Percentiles rank a stretch among this genome's conserved stretches.
These are phyloP conservation scores for Agrocybe pediades DNA, from an alignment of 768 basidiomycete species.

Conservation along the genomic window DNA sequence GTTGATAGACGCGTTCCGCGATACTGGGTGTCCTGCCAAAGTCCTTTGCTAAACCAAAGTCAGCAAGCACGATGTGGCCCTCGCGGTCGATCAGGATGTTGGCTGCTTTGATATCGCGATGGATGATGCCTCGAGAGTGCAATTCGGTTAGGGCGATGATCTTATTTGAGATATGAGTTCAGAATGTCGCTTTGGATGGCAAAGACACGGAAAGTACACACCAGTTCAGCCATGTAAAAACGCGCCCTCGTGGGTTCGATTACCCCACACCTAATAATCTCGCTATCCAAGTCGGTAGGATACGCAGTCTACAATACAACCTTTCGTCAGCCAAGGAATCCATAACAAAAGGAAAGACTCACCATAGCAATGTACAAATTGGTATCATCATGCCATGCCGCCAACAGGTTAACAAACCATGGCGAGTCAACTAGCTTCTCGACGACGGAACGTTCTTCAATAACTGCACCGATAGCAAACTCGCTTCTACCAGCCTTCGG, in stretches of 20 bases:
- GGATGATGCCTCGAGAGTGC: slow-evolving; percentile 33
- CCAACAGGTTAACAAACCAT: slow-evolving; percentile 24
- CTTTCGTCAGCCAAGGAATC: background rate
- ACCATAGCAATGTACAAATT: slow-evolving; percentile 29
- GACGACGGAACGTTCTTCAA: slow-evolving; percentile 22
- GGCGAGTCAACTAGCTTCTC: slow-evolving; percentile 21
- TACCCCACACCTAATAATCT: slow-evolving; percentile 26
- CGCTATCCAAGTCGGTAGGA: slow-evolving; percentile 31
- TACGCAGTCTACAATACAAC: slow-evolving; percentile 22
- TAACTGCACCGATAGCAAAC: slow-evolving; percentile 12
- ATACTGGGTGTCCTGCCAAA: slow-evolving; percentile 23
- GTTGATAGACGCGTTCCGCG: slow-evolving; percentile 30
- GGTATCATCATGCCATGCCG: slow-evolving; percentile 22
- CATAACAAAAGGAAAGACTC: background rate
- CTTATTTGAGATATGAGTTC: slow-evolving; percentile 12
- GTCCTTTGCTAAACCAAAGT: slow-evolving; percentile 33
- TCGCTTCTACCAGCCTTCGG: slow-evolving; percentile 18
- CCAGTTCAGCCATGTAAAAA: slow-evolving; percentile 30
- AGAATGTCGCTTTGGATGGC: background rate
- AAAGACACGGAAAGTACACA: slow-evolving; percentile 9
- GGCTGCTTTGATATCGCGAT: slow-evolving; percentile 34
- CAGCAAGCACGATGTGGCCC: slow-evolving; percentile 32
- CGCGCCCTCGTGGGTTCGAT: slow-evolving; percentile 25
- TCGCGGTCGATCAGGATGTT: slow-evolving; percentile 32
- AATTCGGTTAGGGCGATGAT: slow-evolving; percentile 31